These are phyloP conservation scores for Cyberlindnera euphorbiae DNA, from an alignment of 805 yeast species.

Conservation along the genomic window DNA sequence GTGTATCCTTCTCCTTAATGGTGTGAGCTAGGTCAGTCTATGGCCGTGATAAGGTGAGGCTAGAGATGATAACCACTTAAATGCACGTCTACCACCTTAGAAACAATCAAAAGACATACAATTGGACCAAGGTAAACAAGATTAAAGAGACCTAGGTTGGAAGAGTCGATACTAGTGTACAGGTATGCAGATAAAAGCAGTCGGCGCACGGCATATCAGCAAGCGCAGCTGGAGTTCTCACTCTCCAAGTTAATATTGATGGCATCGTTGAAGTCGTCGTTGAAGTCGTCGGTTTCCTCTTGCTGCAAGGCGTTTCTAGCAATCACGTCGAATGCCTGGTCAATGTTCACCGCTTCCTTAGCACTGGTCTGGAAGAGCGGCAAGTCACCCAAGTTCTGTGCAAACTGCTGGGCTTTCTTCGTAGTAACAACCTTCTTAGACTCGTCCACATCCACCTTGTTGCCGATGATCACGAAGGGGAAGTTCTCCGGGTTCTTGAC, in stretches of 20 bases:
- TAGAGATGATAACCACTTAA: too few species aligned
- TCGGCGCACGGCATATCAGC: constrained; percentile 13
- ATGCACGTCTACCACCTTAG: too few species aligned
- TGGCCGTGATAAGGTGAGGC: too few species aligned
- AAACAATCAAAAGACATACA: too few species aligned
- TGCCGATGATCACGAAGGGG: constrained; percentile 93
- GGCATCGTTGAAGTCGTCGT: constrained; percentile 94
- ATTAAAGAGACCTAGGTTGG: too few species aligned
- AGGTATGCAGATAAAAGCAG: too few species aligned
- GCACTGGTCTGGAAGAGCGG: constrained; percentile 98
- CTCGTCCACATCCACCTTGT: constrained; percentile 93
- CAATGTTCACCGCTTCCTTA: constrained; percentile 92
- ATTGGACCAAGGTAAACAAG: too few species aligned
- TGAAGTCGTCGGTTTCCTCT: constrained; percentile 85
- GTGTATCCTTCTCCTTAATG: too few species aligned
- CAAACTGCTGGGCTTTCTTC: constrained; percentile 57
- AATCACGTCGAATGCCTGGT: constrained; percentile 91
- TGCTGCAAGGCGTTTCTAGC: constrained; percentile 95
- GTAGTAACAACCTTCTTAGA: constrained; percentile 66
- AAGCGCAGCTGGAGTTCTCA: constrained; percentile 37
- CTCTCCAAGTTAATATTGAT: constrained; percentile 90
- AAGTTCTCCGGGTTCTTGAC: constrained; percentile 91
- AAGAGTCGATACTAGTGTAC: too few species aligned
- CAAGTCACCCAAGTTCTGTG: constrained; percentile 63
- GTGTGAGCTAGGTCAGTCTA: too few species aligned